Percentiles rank a stretch among this genome's conserved stretches.
These are phyloP conservation scores for Lactarius tabidus DNA, from an alignment of 768 basidiomycete species.

Conservation along the genomic window DNA sequence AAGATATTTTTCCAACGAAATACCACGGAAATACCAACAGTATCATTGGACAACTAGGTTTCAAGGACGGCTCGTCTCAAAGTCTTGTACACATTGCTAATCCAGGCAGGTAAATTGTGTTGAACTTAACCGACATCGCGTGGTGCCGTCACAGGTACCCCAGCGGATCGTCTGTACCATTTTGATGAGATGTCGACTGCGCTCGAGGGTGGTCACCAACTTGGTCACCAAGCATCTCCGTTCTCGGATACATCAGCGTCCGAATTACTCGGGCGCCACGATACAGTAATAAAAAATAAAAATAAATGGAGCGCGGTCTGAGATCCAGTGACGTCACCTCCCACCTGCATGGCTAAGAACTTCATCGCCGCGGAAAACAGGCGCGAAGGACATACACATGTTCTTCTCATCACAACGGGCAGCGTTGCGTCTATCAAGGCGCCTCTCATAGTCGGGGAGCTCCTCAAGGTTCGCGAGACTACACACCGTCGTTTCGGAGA, in stretches of 20 bases:
- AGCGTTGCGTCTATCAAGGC: slow-evolving; percentile 94
- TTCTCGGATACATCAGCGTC: slow-evolving; percentile 56
- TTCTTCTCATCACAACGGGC: slow-evolving; percentile 86
- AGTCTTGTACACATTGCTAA: neutral
- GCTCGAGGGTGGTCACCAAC: neutral
- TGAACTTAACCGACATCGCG: neutral
- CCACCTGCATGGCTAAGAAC: slow-evolving; percentile 2
- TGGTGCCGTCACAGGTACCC: neutral
- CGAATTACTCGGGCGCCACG: slow-evolving; percentile 53
- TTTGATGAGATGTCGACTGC: neutral
- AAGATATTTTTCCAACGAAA: neutral
- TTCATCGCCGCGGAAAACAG: slow-evolving; percentile 30
- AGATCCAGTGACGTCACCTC: too few species aligned
- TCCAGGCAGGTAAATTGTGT: neutral
- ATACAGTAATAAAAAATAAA: too few species aligned
- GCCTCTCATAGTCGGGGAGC: slow-evolving; percentile 78
- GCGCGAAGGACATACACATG: slow-evolving; percentile 47
- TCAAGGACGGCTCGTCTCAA: neutral
- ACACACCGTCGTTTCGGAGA: neutral
- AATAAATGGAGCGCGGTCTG: too few species aligned
- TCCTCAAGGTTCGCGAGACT: slow-evolving; percentile 53
- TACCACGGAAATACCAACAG: neutral
- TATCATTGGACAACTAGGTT: neutral
- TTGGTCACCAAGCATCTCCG: slow-evolving; percentile 49
- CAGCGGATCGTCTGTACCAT: neutral